Evolutionary conservation across 257 asterid species (phyloP).

Genomic region (Ajuga chamaepitys): DNA sequence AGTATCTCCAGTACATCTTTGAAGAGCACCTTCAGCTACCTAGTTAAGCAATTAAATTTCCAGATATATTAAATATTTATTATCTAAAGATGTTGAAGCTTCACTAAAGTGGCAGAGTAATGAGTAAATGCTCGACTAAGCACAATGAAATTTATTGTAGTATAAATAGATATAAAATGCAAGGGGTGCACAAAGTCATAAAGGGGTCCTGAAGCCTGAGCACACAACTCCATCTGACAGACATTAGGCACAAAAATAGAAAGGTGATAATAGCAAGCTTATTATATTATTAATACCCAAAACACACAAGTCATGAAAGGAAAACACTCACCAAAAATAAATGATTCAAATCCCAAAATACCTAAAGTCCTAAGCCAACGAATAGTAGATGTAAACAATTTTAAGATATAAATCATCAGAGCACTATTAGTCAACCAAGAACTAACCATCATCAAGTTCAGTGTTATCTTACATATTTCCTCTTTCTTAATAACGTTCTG

Average conservation of each 20-base stretch:
- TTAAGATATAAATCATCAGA: neutral
- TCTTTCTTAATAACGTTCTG: no score
- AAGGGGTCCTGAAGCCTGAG: neutral
- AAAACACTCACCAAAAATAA: neutral
- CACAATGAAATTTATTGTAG: neutral
- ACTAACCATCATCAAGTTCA: neutral
- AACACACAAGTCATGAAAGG: neutral
- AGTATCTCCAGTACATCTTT: conserved; percentile 26
- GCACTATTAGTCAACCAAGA: neutral
- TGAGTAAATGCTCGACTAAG: neutral
- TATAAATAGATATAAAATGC: neutral
- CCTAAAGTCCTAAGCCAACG: neutral
- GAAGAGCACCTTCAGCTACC: conserved; percentile 33
- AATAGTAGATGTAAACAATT: neutral
- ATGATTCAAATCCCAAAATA: neutral
- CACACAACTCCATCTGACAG: neutral
- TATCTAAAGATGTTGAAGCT: neutral
- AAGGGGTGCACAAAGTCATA: neutral
- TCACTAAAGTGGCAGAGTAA: neutral
- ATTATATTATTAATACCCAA: neutral
- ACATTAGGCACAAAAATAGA: neutral
- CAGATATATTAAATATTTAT: conserved; percentile 3
- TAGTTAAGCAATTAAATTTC: conserved; percentile 18
- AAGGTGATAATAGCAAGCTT: neutral
- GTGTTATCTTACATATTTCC: neutral